Base-by-base conservation (phyloP, 768 basidiomycete genomes). In the Kwoniella botswanensis region DNA sequence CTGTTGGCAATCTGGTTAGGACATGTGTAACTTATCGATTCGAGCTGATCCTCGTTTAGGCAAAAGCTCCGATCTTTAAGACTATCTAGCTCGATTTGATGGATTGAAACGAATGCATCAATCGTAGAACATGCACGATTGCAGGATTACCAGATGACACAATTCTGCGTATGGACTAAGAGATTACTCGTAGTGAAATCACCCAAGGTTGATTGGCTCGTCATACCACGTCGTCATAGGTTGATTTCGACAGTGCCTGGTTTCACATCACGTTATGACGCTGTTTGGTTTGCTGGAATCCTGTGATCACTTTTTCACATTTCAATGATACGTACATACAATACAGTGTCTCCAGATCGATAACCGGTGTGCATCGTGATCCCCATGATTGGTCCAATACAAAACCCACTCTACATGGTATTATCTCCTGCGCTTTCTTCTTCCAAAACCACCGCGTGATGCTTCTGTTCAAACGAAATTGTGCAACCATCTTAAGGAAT, bases 381-480 rank as follows among this genome's bases (percentile, higher is more conserved):
- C 43, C 21, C 18, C 43, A n/a, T 63, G 61, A 63, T 63, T 63
- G 61, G 61, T 46, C n/a, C 1, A 50, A 12, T 57, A 15, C 22
- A 29, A n/a, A 11, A 18, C 17, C 12, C 0, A 17, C 17, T 12
- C 21, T 60, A 17, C 2, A 21, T 5, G 12, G 24, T 13, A 58
- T 22, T 1, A 35, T 24, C 59, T 13, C 15, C 24, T 35, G 7
- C 10, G 9, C 1, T 4, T 60, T 60, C 29, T 29, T 60, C 9
- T 44, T 17, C 59, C 24, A 10, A 13, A 35, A 2, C 59, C 22
- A 52, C 63, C 50, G 22, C 63, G 35, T n/a, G 15, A 52, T 64
- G 63, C 63, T 55, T n/a, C 26, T 52, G 63, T n/a, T 64, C 7
- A 64, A 22, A 29, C 46, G 18, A 55, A 24, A 18, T 52, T 55